Evolutionary conservation across 192 early-diverging fungal genomes (phyloP).

Genomic region (Umbelopsis sp.): DNA sequence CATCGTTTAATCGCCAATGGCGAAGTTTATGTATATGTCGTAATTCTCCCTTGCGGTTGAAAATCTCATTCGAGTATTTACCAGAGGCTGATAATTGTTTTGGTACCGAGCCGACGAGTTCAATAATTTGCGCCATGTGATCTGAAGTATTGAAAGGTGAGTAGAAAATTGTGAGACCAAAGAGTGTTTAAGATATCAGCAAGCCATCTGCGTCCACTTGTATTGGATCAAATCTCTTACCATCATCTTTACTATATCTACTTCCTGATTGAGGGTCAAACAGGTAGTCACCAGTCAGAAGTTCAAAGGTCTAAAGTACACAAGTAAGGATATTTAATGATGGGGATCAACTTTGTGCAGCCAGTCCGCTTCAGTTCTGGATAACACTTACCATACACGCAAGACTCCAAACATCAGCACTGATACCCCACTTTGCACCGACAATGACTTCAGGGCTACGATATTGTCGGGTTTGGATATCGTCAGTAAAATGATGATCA

Average conservation of each 20-base stretch:
- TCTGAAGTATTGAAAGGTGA: slow-evolving; percentile 49
- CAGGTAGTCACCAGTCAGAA: slow-evolving; percentile 90
- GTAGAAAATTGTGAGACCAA: neutral
- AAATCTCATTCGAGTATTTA: slow-evolving; percentile 82
- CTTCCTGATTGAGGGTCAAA: slow-evolving; percentile 91
- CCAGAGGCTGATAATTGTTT: slow-evolving; percentile 78
- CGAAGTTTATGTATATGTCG: slow-evolving; percentile 86
- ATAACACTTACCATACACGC: slow-evolving; percentile 72
- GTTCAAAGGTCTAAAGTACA: slow-evolving; percentile 69
- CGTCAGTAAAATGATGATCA: slow-evolving; percentile 89
- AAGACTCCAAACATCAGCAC: slow-evolving; percentile 90
- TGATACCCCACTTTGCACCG: slow-evolving; percentile 80
- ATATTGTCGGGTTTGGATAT: slow-evolving; percentile 97
- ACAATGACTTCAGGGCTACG: slow-evolving; percentile 94
- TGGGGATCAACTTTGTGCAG: too few species aligned
- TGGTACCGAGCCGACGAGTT: slow-evolving; percentile 83
- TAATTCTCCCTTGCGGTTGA: slow-evolving; percentile 86
- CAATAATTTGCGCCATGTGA: slow-evolving; percentile 93
- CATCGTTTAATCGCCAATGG: slow-evolving; percentile 75
- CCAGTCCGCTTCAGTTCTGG: neutral
- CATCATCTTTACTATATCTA: slow-evolving; percentile 90
- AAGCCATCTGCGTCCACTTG: too few species aligned
- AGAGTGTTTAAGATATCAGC: too few species aligned
- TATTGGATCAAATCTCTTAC: slow-evolving; percentile 40
- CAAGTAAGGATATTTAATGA: too few species aligned